Evolutionary conservation across 2,329 filamentous ascomycete species (phyloP), one percentile per base, ranked within the genome.

Genomic region (Cladosporium sp.): DNA sequence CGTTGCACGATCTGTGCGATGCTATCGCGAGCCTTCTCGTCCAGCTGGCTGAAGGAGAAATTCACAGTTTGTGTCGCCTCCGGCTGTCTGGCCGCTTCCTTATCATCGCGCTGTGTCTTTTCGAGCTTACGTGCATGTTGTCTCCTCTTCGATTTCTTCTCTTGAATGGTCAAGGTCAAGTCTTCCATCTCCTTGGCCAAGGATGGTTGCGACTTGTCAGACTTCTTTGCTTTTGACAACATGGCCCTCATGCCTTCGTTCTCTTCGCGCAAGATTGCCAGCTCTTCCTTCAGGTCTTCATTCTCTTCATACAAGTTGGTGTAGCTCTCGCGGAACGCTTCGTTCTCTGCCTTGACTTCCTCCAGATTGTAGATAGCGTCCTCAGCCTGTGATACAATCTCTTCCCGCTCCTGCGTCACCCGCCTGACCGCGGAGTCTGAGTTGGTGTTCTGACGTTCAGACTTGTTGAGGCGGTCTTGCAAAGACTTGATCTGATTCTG

Each of bases 251-350:
- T 74, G 30, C 77, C 73, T 54, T 79, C 74, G 43, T 81, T 81
- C 59, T 80, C 77, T 1, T 75, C 54, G 32, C 76, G 74, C 61
- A 83, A 75, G 4, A 74, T 73, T 34, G 79, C 74, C 36, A 80
- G 77, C 70, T 77, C 53, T 71, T 70, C 65, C 60, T 70, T 70
- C 58, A 77, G 46, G 69, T 97, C 92, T 74, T 98, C 94, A 64
- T 93, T 88, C 74, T 97, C 94, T 75, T 96, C 93, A 65, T 96
- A 87, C 21, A 96, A 83, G 2, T 89, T 66, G 14, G 76, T 66
- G 56, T 78, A 66, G 65, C 73, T 67, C 71, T 76, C 66, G 25
- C 92, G 80, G 0, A 90, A 86, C 53, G 89, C 84, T 54, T 79
- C 75, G 64, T 82, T 82, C 69, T 83, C 82, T 10, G 69, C 75